phyloP scores from a whole-genome alignment of 2,329 filamentous ascomycete genomes.

The Hymenoscyphus occultus region DNA sequence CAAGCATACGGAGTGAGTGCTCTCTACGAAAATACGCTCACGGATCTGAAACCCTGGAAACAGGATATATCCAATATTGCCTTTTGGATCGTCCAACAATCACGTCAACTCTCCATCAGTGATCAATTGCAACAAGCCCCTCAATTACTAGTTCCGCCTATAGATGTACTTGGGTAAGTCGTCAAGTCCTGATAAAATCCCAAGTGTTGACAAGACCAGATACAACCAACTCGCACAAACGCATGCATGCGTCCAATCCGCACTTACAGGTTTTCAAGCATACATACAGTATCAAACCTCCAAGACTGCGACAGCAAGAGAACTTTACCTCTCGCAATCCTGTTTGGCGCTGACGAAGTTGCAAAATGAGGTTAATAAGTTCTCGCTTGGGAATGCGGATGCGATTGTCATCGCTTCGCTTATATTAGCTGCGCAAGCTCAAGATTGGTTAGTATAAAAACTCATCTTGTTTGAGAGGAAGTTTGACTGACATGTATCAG shows the following conservation, averaged over 20 bases:
- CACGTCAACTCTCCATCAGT: constrained; percentile 19
- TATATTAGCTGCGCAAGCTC: constrained; percentile 19
- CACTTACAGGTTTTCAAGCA: constrained; percentile 20
- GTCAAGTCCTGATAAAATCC: neutral
- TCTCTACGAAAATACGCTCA: constrained; percentile 7
- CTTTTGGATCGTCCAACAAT: constrained; percentile 20
- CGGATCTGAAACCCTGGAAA: constrained; percentile 12
- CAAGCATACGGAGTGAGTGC: constrained; percentile 12
- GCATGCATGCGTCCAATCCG: constrained; percentile 19
- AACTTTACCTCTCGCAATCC: constrained; percentile 18
- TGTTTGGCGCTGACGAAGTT: constrained; percentile 15
- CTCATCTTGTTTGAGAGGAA: neutral
- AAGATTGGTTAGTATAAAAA: constrained; percentile 19
- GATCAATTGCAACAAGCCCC: constrained; percentile 13
- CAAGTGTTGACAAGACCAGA: constrained; percentile 7
- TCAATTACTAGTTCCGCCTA: constrained; percentile 9
- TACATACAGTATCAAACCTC: constrained; percentile 21
- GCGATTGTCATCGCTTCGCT: constrained; percentile 22
- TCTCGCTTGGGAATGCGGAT: constrained; percentile 21
- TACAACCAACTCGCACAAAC: constrained; percentile 17
- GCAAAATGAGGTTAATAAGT: constrained; percentile 21
- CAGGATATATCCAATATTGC: constrained; percentile 9
- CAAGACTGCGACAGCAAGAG: constrained; percentile 13
- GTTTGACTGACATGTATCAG: constrained; percentile 10
- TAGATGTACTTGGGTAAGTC: constrained; percentile 14